Conservation (phyloP, 139 green algal species). For the Closterium sp. region DNA sequence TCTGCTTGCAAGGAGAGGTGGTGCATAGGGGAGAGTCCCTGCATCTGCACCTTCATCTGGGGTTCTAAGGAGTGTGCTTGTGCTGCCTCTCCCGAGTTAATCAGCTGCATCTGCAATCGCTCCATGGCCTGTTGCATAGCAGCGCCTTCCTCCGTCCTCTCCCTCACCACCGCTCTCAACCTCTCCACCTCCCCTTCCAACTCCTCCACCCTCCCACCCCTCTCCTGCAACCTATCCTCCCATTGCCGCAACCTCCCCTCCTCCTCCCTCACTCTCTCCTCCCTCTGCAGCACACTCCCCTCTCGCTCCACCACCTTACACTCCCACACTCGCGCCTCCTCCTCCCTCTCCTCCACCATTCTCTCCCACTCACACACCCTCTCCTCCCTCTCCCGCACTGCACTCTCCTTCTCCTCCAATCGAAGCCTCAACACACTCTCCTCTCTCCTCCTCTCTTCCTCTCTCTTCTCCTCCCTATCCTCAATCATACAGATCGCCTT, state of each 20-base stretch:
- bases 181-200: background rate
- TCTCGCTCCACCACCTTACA: background rate
- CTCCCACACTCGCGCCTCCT: background rate
- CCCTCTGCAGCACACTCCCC: background rate
- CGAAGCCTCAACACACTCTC: background rate
- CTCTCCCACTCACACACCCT: background rate
- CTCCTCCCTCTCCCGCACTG: background rate
- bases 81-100: background rate
- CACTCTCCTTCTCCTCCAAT: background rate
- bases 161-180: background rate
- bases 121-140: background rate
- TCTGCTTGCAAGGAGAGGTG: background rate
- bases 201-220: background rate
- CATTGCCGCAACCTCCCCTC: background rate
- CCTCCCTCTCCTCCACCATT: background rate
- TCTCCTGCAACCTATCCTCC: background rate
- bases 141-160: background rate
- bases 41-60: too few relatives aligned
- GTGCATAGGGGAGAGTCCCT: background rate
- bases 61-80: too few relatives aligned
- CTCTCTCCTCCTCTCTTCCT: background rate
- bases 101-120: background rate
- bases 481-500: background rate
- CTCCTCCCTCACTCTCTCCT: background rate
- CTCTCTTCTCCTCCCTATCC: background rate